phyloP scores from a whole-genome alignment of 1,139 yeast species.

The Blastobotrys indianensis region DNA sequence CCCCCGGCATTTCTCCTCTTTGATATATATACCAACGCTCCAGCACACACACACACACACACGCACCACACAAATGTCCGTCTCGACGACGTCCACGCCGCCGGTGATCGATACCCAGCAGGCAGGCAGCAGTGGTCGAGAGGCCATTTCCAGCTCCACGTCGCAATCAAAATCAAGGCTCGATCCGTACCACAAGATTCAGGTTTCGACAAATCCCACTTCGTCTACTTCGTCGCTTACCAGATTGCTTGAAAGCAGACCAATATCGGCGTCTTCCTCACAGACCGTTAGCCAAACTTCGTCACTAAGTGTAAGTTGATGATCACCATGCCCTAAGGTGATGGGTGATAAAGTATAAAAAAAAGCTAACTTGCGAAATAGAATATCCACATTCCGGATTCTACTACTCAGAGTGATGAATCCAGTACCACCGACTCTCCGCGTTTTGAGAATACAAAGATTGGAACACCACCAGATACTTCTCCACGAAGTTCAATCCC shows the following conservation, averaged over 20 bases:
- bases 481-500: constrained; percentile 1
- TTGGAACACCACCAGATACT: constrained; percentile 12
- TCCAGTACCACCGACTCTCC: constrained; percentile 7
- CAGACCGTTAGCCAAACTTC: background rate
- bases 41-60: no score
- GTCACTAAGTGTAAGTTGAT: background rate
- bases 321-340: background rate
- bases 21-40: no score
- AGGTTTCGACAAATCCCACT: constrained; percentile 12
- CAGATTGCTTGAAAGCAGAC: constrained; percentile 10
- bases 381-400: background rate
- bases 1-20: no score
- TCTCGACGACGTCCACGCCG: no score
- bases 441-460: constrained; percentile 2
- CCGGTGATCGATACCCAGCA: no score
- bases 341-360: background rate
- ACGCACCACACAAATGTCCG: no score
- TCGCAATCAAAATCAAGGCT: background rate
- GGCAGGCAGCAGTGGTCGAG: no score
- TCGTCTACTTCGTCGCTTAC: constrained; percentile 16
- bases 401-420: background rate
- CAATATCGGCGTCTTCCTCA: background rate
- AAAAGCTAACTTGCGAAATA: background rate
- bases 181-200: constrained; percentile 15
- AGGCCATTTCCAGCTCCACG: no score